Evolutionary conservation across 768 basidiomycete species (phyloP).

Genomic region (Amanita rimosa): DNA sequence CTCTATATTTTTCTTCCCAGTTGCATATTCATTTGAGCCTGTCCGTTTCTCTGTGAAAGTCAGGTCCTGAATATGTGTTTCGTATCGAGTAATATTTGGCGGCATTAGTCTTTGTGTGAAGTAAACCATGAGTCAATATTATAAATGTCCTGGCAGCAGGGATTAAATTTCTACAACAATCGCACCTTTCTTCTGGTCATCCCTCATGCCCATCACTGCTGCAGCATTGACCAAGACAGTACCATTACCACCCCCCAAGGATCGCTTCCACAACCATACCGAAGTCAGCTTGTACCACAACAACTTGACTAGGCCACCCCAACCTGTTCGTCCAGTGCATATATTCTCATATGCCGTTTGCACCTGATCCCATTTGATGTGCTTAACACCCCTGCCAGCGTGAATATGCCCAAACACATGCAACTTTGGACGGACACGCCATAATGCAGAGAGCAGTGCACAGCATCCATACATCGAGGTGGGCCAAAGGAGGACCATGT

Average conservation of each 20-base stretch:
- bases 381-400: slow-evolving; percentile 1
- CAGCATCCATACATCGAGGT: background rate
- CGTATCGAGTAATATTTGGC: too few relatives aligned
- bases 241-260: slow-evolving; percentile 2
- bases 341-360: slow-evolving; percentile 5
- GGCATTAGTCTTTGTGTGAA: too few relatives aligned
- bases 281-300: background rate
- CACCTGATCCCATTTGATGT: background rate
- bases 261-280: background rate
- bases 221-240: slow-evolving; percentile 4
- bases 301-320: slow-evolving; percentile 1
- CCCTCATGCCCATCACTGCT: slow-evolving; percentile 1
- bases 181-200: background rate
- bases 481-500: background rate
- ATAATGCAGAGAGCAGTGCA: background rate
- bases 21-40: too few relatives aligned
- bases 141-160: too few relatives aligned
- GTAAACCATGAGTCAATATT: too few relatives aligned
- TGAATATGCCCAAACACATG: slow-evolving; percentile 3
- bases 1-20: too few relatives aligned
- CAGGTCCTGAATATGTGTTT: too few relatives aligned
- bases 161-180: too few relatives aligned
- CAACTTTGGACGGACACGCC: slow-evolving; percentile 1
- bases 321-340: slow-evolving; percentile 1
- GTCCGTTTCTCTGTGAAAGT: too few relatives aligned